Evolutionary conservation across 305 asterid genomes (phyloP).

Genomic region (Andrographis paniculata): DNA sequence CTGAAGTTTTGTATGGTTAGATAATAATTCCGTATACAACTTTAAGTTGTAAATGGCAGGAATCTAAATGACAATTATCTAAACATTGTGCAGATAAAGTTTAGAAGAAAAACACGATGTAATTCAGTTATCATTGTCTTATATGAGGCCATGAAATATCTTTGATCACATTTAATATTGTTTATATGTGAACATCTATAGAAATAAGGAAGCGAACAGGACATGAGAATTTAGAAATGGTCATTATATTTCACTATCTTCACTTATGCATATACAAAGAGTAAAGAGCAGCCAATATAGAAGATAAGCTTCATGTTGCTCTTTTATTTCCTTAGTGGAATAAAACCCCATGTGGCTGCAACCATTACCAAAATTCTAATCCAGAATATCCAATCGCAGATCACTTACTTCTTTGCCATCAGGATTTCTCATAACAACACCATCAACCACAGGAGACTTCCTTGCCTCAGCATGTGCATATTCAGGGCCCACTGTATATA

Average conservation of each 20-base stretch:
- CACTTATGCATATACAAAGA: conserved; percentile 9
- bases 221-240: no score
- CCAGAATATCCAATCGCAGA: neutral
- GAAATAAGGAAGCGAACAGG: no score
- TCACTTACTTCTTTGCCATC: conserved; percentile 94
- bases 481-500: conserved; percentile 96
- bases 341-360: neutral
- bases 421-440: conserved; percentile 97
- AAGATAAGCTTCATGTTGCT: conserved; percentile 7
- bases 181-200: no score
- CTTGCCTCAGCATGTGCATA: conserved; percentile 99
- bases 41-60: no score
- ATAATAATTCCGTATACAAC: no score
- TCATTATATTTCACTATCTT: conserved; percentile 13
- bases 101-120: no score
- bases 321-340: conserved; percentile 11
- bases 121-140: no score
- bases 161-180: no score
- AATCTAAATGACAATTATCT: no score
- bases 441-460: conserved; percentile 99
- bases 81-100: no score
- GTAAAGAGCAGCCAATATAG: conserved; percentile 6
- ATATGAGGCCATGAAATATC: no score
- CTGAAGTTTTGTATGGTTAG: no score
- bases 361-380: neutral